A percentile compares a stretch with the other conserved stretches of the same genome.
phyloP scores from a whole-genome alignment of 2,329 filamentous ascomycete genomes.

The Furcasterigmium furcatum region DNA sequence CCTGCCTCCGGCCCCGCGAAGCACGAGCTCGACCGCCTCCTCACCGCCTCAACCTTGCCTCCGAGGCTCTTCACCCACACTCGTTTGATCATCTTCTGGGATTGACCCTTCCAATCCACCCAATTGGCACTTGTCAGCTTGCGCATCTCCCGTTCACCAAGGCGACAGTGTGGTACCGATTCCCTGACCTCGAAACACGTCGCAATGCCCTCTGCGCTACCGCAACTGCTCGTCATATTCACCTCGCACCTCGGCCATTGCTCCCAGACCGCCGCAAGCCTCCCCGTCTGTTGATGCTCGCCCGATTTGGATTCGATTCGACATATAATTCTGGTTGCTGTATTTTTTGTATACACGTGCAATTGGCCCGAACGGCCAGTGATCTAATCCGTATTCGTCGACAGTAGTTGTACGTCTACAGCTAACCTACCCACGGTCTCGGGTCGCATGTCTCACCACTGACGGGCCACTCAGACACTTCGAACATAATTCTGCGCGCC shows the following conservation, averaged over 20 bases:
- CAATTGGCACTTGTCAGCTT: slow-evolving; percentile 1
- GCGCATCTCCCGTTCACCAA: slow-evolving; percentile 2
- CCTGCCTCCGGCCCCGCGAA: too few species aligned
- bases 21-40: background rate
- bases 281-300: background rate
- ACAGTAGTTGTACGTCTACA: background rate
- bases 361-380: background rate
- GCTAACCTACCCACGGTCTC: background rate
- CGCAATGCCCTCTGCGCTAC: slow-evolving; percentile 11
- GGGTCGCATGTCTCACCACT: background rate
- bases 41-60: slow-evolving; percentile 6
- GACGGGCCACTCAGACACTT: background rate
- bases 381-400: background rate
- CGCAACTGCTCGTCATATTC: background rate
- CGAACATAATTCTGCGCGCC: background rate
- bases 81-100: slow-evolving; percentile 10
- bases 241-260: background rate
- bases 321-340: background rate
- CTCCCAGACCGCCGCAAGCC: background rate
- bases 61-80: slow-evolving; percentile 5
- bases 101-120: slow-evolving; percentile 8
- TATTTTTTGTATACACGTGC: background rate
- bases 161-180: background rate
- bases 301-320: background rate
- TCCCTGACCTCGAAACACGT: background rate